phyloP scores from a whole-genome alignment of 148 eudicot species.

The Cornus controversa region DNA sequence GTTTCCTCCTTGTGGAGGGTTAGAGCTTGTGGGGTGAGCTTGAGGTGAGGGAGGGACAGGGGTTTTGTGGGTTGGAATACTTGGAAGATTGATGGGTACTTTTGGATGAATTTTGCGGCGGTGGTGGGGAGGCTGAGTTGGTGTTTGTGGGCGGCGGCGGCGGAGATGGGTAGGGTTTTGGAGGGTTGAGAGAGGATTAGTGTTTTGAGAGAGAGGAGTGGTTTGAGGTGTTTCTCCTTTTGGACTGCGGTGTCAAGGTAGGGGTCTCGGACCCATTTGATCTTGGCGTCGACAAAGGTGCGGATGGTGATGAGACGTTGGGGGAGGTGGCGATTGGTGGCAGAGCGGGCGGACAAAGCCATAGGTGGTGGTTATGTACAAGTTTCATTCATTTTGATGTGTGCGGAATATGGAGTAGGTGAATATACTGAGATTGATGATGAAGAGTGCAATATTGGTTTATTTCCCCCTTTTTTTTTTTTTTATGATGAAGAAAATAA shows the following conservation, averaged over 20 bases:
- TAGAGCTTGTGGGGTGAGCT: conserved; percentile 51
- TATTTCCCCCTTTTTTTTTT: too few species aligned
- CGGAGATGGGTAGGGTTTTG: conserved; percentile 45
- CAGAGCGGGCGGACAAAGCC: background rate
- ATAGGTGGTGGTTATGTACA: background rate
- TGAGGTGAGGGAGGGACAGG: conserved; percentile 41
- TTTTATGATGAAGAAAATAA: too few species aligned
- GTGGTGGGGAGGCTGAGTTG: conserved; percentile 46
- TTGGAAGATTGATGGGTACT: conserved; percentile 60
- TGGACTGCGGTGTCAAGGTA: conserved; percentile 54
- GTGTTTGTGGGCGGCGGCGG: conserved; percentile 42
- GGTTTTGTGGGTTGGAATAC: conserved; percentile 32
- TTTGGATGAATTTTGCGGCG: conserved; percentile 47
- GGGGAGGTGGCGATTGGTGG: conserved; percentile 16
- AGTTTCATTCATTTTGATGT: background rate
- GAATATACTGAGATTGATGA: too few species aligned
- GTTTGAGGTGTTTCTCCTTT: conserved; percentile 60
- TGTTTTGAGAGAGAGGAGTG: conserved; percentile 50
- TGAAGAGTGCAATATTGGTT: too few species aligned
- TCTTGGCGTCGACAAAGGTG: conserved; percentile 54
- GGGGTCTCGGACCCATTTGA: conserved; percentile 74
- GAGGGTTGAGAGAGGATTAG: conserved; percentile 60
- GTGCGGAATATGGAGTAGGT: too few species aligned
- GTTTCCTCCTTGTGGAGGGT: conserved; percentile 49
- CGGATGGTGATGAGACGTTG: conserved; percentile 19